These are phyloP conservation scores for Brassica rapa DNA, from an alignment of 345 rosid species.

Conservation along the genomic window DNA sequence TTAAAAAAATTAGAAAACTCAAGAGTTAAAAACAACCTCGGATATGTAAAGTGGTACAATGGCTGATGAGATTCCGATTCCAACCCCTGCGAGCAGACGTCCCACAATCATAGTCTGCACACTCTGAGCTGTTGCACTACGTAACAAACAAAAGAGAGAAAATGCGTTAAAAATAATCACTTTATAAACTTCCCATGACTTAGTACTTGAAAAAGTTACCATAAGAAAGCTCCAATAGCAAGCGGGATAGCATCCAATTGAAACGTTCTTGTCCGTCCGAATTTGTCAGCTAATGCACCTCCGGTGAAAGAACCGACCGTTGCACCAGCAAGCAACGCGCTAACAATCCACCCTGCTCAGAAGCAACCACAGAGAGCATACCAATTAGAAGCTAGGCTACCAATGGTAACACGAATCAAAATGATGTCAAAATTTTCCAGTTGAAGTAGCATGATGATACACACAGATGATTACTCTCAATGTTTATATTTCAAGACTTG, in stretches of 20 bases:
- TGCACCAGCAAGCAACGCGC: constrained; percentile 97
- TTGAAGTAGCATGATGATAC: too few relatives aligned
- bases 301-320: constrained; percentile 95
- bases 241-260: constrained; percentile 96
- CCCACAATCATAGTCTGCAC: constrained; percentile 95
- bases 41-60: constrained; percentile 98
- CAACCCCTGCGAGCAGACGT: constrained; percentile 92
- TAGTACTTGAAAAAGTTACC: constrained; percentile 46
- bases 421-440: too few relatives aligned
- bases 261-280: constrained; percentile 91
- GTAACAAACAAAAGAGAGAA: constrained; percentile 10
- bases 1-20: not conserved
- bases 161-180: constrained; percentile 24
- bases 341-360: constrained; percentile 90
- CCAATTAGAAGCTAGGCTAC: constrained; percentile 14
- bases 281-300: constrained; percentile 90
- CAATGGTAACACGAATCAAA: not conserved
- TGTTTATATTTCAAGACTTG: constrained; percentile 3
- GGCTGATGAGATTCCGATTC: constrained; percentile 96
- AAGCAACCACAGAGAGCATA: not conserved
- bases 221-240: constrained; percentile 75
- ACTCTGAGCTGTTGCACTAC: constrained; percentile 86
- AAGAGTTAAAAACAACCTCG: constrained; percentile 59
- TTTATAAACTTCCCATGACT: not conserved
- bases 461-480: not conserved